phyloP scores from a whole-genome alignment of 331 rosid species.

The Phaseolus coccineus region DNA sequence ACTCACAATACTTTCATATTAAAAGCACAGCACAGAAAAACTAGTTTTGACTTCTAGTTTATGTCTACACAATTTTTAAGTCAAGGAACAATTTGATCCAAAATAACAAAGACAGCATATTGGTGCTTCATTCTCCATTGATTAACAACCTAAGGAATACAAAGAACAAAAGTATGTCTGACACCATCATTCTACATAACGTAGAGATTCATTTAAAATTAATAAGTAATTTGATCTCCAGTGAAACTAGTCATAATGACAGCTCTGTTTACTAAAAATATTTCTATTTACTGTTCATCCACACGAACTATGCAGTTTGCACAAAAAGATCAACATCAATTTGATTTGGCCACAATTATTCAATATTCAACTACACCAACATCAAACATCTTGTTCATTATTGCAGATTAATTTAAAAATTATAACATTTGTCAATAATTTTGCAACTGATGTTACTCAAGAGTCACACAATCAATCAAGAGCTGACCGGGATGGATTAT shows the following conservation, averaged over 20 bases:
- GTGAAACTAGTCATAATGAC: neutral
- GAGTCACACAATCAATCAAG: neutral
- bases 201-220: slow-evolving; percentile 5
- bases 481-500: slow-evolving; percentile 2
- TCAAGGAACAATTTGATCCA: slow-evolving; percentile 4
- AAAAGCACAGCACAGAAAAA: neutral
- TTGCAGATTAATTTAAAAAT: neutral
- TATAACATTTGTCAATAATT: slow-evolving; percentile 11
- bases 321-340: neutral
- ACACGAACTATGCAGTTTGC: neutral
- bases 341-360: neutral
- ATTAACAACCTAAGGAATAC: neutral
- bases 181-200: neutral
- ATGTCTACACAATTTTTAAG: neutral
- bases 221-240: neutral
- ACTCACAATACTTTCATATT: neutral
- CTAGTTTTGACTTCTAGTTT: neutral
- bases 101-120: slow-evolving; percentile 8
- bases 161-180: neutral
- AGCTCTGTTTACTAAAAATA: slow-evolving; percentile 16
- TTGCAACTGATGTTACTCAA: neutral
- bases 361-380: slow-evolving; percentile 15
- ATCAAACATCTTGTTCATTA: neutral
- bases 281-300: slow-evolving; percentile 4
- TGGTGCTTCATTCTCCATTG: neutral